These are phyloP conservation scores for Suillus brevipes DNA, from an alignment of 768 basidiomycete species.

Conservation along the genomic window DNA sequence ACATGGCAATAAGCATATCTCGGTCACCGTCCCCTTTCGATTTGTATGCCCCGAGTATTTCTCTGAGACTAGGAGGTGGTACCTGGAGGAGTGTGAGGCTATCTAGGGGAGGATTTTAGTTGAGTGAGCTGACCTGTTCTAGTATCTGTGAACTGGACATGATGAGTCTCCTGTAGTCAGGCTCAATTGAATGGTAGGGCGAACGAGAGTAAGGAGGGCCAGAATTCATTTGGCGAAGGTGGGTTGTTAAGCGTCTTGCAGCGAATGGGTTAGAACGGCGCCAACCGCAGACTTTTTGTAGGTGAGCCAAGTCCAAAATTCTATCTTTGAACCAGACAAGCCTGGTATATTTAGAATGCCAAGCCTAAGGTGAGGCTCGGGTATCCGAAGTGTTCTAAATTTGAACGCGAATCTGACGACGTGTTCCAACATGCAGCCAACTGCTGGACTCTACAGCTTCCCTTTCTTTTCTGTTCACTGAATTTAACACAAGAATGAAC, in stretches of 20 bases:
- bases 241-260: slow-evolving; percentile 17
- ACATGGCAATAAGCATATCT: slow-evolving; percentile 86
- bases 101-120: neutral
- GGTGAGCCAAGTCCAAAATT: slow-evolving; percentile 44
- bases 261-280: slow-evolving; percentile 17
- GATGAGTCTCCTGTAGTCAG: slow-evolving; percentile 35
- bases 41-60: slow-evolving; percentile 84
- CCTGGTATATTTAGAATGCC: slow-evolving; percentile 44
- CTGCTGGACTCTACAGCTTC: neutral
- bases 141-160: slow-evolving; percentile 46
- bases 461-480: neutral
- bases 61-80: slow-evolving; percentile 79
- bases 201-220: slow-evolving; percentile 21
- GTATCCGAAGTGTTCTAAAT: slow-evolving; percentile 30
- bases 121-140: slow-evolving; percentile 41
- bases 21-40: slow-evolving; percentile 89
- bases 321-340: slow-evolving; percentile 45
- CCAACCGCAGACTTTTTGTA: slow-evolving; percentile 38
- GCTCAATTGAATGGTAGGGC: slow-evolving; percentile 10
- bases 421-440: slow-evolving; percentile 1
- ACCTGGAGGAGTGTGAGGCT: slow-evolving; percentile 40
- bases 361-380: slow-evolving; percentile 41
- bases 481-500: neutral
- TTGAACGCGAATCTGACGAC: slow-evolving; percentile 17
- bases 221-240: slow-evolving; percentile 28